phyloP scores from a whole-genome alignment of 345 rosid genomes.

The Physaria fendleri region DNA sequence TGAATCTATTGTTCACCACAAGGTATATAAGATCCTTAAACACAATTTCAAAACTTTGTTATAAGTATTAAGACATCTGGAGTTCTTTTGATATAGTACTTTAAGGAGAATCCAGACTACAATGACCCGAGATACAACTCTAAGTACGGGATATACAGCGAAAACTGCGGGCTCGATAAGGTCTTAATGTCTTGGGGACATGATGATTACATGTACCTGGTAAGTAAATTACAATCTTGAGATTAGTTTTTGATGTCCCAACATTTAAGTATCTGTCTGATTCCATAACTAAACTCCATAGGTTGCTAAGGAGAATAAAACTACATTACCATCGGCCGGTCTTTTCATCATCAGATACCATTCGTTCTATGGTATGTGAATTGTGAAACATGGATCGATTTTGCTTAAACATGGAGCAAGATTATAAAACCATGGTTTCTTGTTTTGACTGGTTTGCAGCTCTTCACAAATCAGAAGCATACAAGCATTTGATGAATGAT shows the following conservation, averaged over 20 bases:
- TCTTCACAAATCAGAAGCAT: constrained; percentile 48
- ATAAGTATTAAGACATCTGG: background rate
- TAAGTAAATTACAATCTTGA: constrained; percentile 1
- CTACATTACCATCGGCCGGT: constrained; percentile 51
- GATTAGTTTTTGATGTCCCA: background rate
- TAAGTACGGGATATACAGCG: constrained; percentile 39
- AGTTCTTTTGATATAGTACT: constrained; percentile 30
- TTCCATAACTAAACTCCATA: background rate
- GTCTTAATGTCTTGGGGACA: constrained; percentile 64
- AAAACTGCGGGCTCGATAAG: constrained; percentile 53
- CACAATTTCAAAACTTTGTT: background rate
- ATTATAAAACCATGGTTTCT: background rate
- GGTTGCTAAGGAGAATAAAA: constrained; percentile 50
- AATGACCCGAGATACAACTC: constrained; percentile 45
- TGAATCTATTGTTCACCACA: constrained; percentile 66
- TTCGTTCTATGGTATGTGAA: constrained; percentile 45
- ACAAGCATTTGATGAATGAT: constrained; percentile 45
- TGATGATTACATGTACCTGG: constrained; percentile 67
- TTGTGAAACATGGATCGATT: background rate
- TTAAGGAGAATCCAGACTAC: constrained; percentile 52
- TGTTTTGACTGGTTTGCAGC: constrained; percentile 33
- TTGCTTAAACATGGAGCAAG: background rate
- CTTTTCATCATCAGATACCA: constrained; percentile 62
- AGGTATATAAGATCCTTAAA: constrained; percentile 33
- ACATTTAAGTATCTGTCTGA: constrained; percentile 1